Evolutionary conservation across 352 stramenopile genomes (phyloP).

Genomic region (Phytopythium chamaehyphon): DNA sequence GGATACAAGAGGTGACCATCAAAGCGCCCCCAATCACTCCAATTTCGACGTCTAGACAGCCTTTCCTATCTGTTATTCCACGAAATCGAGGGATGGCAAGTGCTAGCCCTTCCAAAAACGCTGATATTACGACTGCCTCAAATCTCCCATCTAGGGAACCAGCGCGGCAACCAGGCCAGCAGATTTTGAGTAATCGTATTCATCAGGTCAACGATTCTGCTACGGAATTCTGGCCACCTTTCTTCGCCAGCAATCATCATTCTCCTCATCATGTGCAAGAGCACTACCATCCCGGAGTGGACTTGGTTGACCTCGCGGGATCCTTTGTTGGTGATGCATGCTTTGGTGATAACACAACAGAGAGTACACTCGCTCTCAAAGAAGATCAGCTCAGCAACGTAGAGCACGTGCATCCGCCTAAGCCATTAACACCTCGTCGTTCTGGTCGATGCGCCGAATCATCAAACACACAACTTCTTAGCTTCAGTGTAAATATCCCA

Average conservation of each 20-base stretch:
- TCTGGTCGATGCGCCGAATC: conserved; percentile 3
- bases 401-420: background rate
- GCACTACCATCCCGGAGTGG: conserved; percentile 3
- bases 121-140: no score
- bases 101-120: no score
- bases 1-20: background rate
- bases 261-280: background rate
- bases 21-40: background rate
- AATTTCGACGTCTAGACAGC: background rate
- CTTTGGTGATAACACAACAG: background rate
- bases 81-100: no score
- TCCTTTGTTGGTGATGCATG: background rate
- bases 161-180: no score
- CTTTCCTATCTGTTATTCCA: no score
- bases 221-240: conserved; percentile 11
- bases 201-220: conserved; percentile 3
- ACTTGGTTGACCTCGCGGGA: conserved; percentile 1
- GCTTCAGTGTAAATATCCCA: background rate
- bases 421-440: background rate
- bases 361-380: background rate
- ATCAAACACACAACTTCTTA: conserved; percentile 4
- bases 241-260: background rate
- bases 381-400: conserved; percentile 10
- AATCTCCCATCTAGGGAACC: no score
- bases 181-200: background rate